Evolutionary conservation across 2,329 filamentous ascomycete genomes (phyloP).

Genomic region (Tolypocladium tundrense): DNA sequence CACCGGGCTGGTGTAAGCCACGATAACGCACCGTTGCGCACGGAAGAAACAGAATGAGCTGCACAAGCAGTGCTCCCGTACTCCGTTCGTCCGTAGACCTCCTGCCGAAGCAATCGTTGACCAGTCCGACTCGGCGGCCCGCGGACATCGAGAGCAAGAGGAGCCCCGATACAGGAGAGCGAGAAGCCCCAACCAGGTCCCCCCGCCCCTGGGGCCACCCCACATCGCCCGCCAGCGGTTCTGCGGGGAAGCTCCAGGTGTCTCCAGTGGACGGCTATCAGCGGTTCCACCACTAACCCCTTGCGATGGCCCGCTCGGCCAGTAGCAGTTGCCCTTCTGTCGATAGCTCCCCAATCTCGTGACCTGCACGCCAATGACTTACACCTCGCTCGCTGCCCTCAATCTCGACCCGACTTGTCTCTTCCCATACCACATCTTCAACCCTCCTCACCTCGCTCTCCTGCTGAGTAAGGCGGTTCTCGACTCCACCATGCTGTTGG

Average conservation of each 20-base stretch:
- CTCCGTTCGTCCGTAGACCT: background rate
- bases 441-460: background rate
- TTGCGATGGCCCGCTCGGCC: background rate
- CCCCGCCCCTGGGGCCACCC: background rate
- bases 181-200: background rate
- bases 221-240: background rate
- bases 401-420: background rate
- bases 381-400: background rate
- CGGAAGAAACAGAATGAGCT: background rate
- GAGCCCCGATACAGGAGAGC: background rate
- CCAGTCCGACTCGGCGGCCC: background rate
- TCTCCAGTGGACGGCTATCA: conserved; percentile 2
- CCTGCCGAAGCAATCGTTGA: background rate
- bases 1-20: background rate
- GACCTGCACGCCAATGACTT: conserved; percentile 3
- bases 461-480: background rate
- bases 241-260: background rate
- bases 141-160: background rate
- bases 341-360: conserved; percentile 3
- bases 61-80: background rate
- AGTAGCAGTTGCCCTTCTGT: background rate
- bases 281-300: conserved; percentile 3
- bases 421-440: background rate
- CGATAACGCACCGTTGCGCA: background rate
- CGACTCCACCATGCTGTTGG: conserved; percentile 26